phyloP scores from a whole-genome alignment of 805 yeast genomes.

The Ogataea ganodermae region DNA sequence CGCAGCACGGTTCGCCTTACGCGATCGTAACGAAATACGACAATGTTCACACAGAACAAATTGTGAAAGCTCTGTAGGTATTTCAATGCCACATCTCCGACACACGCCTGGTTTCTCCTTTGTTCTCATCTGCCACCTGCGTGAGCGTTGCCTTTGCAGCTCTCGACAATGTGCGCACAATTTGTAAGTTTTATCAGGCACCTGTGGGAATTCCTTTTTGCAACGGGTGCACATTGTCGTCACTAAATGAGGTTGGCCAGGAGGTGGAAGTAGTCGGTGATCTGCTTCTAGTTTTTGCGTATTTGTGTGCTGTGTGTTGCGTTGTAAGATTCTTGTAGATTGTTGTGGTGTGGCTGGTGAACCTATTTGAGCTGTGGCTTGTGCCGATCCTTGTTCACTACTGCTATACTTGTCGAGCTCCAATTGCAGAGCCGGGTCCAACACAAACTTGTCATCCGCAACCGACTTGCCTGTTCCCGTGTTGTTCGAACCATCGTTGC shows the following conservation, averaged over 20 bases:
- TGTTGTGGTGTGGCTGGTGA: neutral
- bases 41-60: constrained; percentile 65
- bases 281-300: constrained; percentile 1
- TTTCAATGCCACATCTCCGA: constrained; percentile 59
- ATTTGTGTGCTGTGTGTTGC: neutral
- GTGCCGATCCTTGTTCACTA: neutral
- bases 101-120: constrained; percentile 63
- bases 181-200: constrained; percentile 48
- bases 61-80: constrained; percentile 51
- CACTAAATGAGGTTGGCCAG: constrained; percentile 5
- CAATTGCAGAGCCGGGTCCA: constrained; percentile 30
- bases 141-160: constrained; percentile 59
- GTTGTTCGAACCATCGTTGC: constrained; percentile 1
- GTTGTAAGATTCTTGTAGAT: neutral
- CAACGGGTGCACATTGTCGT: constrained; percentile 53
- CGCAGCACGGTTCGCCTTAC: constrained; percentile 60
- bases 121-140: constrained; percentile 66
- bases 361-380: neutral
- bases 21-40: constrained; percentile 52
- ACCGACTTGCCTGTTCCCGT: constrained; percentile 3
- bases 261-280: constrained; percentile 11
- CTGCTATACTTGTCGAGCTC: constrained; percentile 22
- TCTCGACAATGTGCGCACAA: constrained; percentile 67
- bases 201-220: constrained; percentile 57
- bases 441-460: constrained; percentile 23